These are phyloP conservation scores for Magnusiomyces suaveolens DNA, from an alignment of 1,139 yeast genomes.

Conservation along the genomic window DNA sequence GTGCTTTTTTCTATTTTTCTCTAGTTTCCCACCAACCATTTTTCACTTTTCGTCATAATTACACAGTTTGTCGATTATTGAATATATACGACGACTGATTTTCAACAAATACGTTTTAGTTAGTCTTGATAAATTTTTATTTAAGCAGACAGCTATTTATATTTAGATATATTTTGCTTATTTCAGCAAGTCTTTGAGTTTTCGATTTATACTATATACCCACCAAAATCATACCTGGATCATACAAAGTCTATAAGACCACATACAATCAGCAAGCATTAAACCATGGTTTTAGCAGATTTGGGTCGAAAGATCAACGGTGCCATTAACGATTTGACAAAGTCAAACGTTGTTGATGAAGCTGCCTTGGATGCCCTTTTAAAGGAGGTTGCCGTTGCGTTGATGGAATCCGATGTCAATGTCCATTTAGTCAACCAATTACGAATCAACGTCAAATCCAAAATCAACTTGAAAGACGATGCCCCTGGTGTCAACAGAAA, in stretches of 20 bases:
- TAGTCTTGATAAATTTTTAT: no score
- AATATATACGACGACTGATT: no score
- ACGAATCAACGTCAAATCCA: conserved; percentile 60
- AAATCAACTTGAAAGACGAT: conserved; percentile 44
- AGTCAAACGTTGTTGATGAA: conserved; percentile 51
- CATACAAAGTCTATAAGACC: no score
- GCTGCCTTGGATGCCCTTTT: conserved; percentile 58
- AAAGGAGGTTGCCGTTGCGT: conserved; percentile 82
- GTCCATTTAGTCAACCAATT: conserved; percentile 69
- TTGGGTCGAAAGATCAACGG: conserved; percentile 76
- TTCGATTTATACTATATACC: no score
- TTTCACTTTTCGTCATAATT: background rate
- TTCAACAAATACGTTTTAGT: no score
- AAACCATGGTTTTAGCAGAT: conserved; percentile 82
- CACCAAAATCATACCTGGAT: no score
- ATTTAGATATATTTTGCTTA: no score
- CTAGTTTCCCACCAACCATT: background rate
- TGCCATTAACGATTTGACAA: conserved; percentile 63
- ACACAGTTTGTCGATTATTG: no score
- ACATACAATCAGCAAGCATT: background rate
- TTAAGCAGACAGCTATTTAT: no score
- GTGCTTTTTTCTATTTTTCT: background rate
- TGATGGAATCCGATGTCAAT: conserved; percentile 87
- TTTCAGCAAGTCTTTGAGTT: no score
- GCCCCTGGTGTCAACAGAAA: conserved; percentile 50